Conservation (phyloP, 257 asterid genomes). For the Schizonepeta tenuifolia region DNA sequence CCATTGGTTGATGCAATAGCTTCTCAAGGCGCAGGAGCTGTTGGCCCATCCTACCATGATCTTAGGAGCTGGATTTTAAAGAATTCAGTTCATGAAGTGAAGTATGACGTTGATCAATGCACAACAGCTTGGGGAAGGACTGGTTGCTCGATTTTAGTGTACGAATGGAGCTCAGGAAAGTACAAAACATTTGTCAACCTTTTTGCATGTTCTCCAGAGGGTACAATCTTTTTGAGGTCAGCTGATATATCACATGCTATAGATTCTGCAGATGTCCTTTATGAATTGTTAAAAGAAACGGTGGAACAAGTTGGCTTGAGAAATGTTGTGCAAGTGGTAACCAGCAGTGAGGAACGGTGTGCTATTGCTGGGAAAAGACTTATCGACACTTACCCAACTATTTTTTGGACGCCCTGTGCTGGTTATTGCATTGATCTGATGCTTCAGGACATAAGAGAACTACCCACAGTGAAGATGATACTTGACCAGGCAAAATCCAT, state of each 20-base stretch:
- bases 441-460: constrained; percentile 70
- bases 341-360: constrained; percentile 69
- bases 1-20: constrained; percentile 90
- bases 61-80: constrained; percentile 78
- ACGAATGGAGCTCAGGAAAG: constrained; percentile 65
- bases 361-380: constrained; percentile 69
- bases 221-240: constrained; percentile 75
- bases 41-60: constrained; percentile 79
- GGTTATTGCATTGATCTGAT: constrained; percentile 71
- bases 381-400: constrained; percentile 63
- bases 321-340: constrained; percentile 82
- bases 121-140: constrained; percentile 62
- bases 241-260: constrained; percentile 55
- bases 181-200: constrained; percentile 60
- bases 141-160: constrained; percentile 84
- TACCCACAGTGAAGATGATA: constrained; percentile 55
- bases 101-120: constrained; percentile 60
- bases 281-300: constrained; percentile 68
- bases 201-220: constrained; percentile 62
- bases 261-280: constrained; percentile 59
- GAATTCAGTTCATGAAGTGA: constrained; percentile 71
- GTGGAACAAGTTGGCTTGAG: constrained; percentile 81
- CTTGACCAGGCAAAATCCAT: constrained; percentile 82
- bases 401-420: constrained; percentile 94
- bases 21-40: constrained; percentile 56